Evolutionary conservation across 768 basidiomycete genomes (phyloP), one percentile per base, ranked within the genome.

Genomic region (Termitomyces sp.): DNA sequence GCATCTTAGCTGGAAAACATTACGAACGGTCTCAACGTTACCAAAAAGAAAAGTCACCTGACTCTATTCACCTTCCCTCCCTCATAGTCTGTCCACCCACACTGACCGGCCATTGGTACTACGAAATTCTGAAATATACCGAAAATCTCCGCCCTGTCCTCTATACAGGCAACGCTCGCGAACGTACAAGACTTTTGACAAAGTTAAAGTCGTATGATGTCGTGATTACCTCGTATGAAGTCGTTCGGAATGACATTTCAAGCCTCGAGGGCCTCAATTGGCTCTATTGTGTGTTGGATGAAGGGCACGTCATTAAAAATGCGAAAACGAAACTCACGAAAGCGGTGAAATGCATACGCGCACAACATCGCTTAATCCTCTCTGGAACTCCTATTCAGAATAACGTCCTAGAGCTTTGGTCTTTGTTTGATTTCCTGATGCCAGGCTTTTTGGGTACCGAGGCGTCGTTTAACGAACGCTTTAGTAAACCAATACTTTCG

Each of bases 361-460:
- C 96, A 0, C 89, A 95, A 60, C 97, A 99, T 75, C 89, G 97
- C 24, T 80, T 99, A 22, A 92, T 99, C 69, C 79, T 99, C 3
- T 97, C 95, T 0, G 97, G 97, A 40, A 99, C 97, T 7, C 97
- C 97, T 0, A 98, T 99, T 60, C 97, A 99, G 76, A 99, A 99
- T 73, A 98, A 99, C 71, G 95, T 99, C 2, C 79, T 99, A 53
- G 97, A 99, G 71, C 78, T 99, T 2, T 99, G 97, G 97, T 97
- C 94, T 74, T 77, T 99, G 48, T 99, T 99, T 73, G 97, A 99
- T 75, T 99, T 98, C 77, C 78, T 99, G 66, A 99, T 99, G 97
- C 97, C 97, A 16, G 97, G 97, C 4, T 98, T 99, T 78, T 78
- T 99, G 55, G 97, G 97, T n/a, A 94, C 91, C 13, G 97, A 98